Base-by-base conservation (phyloP, 805 yeast genomes). In the Lipomyces sp. region DNA sequence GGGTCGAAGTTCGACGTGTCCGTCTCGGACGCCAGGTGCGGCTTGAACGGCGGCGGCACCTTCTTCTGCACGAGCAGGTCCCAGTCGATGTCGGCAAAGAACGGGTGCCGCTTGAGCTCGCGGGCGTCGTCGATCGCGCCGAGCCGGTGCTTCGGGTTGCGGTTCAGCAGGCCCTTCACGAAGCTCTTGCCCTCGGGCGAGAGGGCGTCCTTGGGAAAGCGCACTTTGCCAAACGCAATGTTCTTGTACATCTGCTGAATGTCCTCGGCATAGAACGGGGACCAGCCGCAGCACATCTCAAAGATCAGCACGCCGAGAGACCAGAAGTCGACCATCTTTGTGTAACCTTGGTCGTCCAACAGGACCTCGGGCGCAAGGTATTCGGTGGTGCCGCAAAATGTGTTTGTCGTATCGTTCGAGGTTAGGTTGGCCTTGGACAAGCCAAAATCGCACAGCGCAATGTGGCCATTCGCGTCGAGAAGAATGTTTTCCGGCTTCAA, bases 221-320 rank as follows among this genome's bases (percentile, higher is more conserved):
- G 79, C 39, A 93, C 98, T 69, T 91, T 93, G 57, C 98, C 98
- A 70, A 89, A 93, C 3, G 98, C 98, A 73, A 93, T 93, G 71
- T 93, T 93, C 73, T 91, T 93, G 72, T 93, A 93, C 98, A 93
- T 93, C 70, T 93, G 96, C 73, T 93, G 98, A 44, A 95, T 89
- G 68, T 88, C 91, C 57, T 91, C 97, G 24, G 98, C 98, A 65
- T 88, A 93, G 69, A 93, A 93, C 48, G 98, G 98, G 3, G 96
- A 86, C 98, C 98, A 93, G 45, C 98, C 98, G 72, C 98, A 93
- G 70, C 98, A 90, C 98, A 93, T 93, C 72, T 93, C 98, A 70
- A 93, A 93, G 40, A 93, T 89, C 51, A 93, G 74, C 23, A 93
- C 98, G 53, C 98, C 98, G 51, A 93, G 73, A 2, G 98, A 90